Evolutionary conservation across 768 basidiomycete species (phyloP), one percentile per base, ranked within the genome.

Genomic region (Tulasnella sp.): DNA sequence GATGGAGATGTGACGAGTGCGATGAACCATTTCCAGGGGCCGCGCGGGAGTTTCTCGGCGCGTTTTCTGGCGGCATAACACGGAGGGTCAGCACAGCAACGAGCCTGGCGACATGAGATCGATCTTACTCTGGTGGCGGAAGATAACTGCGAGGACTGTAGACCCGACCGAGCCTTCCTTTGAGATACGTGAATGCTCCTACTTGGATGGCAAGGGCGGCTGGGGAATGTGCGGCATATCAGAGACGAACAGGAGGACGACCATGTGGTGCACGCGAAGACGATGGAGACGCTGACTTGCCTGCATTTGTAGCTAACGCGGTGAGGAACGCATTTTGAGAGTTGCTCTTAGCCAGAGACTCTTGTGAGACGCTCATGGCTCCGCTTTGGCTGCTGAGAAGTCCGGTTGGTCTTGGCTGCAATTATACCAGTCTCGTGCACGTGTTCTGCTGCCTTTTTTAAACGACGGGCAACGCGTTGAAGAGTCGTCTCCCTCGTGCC

Each of bases 71-170:
- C 83, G 84, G 74, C 14, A 34, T 29, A 67, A 52, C 42, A 32
- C 22, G 59, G 59, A 22, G 29, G 37, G n/a, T 62, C 67, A 69
- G 14, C 17, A 41, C 37, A 35, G 66, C 22, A 29, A 59, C 22
- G 26, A 59, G 22, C 52, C 40, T 29, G 52, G 35, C 34, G 22
- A 26, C 29, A 41, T 52, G n/a, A n/a, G n/a, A n/a, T 36, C 37
- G 32, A 73, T 77, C 85, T 75, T 77, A 86, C 82, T 84, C 81
- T 65, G 84, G 83, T 17, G 87, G 85, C 4, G 88, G 88, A 26
- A 89, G 81, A 76, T 85, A 87, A 2, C 86, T 86, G 35, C 89
- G 77, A 1, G 90, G 89, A 69, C 83, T 83, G 76, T 87, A 90
- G 75, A 90, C 86, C 66, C 80, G 78, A 19, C 77, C 76, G 76